Conservation (phyloP, 169 alveolate genomes). For the Eimeria acervulina region DNA sequence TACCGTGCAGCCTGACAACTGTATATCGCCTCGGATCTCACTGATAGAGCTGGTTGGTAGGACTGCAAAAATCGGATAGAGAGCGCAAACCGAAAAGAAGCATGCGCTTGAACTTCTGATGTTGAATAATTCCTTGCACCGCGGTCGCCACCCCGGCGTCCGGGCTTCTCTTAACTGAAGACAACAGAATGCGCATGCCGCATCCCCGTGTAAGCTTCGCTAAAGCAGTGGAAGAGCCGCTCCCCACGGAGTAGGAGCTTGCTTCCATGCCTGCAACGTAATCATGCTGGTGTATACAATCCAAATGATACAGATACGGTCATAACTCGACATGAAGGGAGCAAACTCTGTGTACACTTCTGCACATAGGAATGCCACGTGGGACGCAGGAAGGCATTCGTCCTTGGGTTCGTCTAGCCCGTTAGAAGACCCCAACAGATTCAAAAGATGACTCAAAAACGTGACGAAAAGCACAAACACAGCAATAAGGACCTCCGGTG, state of each 20-base stretch:
- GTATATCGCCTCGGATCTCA: conserved; percentile 19
- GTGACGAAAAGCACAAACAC: background rate
- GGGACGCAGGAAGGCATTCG: background rate
- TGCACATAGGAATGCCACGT: background rate
- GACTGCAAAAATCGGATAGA: conserved; percentile 94
- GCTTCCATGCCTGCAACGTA: background rate
- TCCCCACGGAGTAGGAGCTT: no score
- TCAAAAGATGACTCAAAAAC: background rate
- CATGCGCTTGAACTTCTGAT: conserved; percentile 96
- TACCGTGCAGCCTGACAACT: background rate
- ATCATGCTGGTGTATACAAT: background rate
- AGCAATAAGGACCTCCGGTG: background rate
- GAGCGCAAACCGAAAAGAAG: conserved; percentile 95
- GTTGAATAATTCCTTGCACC: conserved; percentile 94
- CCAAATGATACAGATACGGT: background rate
- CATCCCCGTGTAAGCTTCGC: no score
- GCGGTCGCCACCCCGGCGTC: conserved; percentile 97
- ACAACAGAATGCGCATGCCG: conserved; percentile 20
- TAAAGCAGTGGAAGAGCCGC: no score
- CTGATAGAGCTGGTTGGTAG: conserved; percentile 92
- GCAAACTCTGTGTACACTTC: background rate
- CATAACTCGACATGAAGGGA: background rate
- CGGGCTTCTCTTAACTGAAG: conserved; percentile 91
- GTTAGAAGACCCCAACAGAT: background rate
- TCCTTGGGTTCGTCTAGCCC: background rate